Base-by-base conservation (phyloP, 305 asterid genomes). In the Fraxinus latifolia region DNA sequence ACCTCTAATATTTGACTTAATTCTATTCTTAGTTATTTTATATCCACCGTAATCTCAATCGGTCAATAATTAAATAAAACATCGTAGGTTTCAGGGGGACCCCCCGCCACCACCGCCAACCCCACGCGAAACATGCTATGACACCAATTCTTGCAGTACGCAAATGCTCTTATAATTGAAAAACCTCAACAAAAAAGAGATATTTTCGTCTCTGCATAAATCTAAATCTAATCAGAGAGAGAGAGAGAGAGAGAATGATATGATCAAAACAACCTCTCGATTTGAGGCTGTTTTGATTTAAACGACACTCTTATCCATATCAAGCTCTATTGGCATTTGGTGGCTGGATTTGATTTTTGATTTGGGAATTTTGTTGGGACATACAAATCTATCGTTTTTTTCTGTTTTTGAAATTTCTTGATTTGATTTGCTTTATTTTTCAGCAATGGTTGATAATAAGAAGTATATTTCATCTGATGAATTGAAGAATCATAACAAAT, bases 401-500 rank as follows among this genome's bases (percentile, higher is more conserved):
- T 9, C 23, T 27, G 74, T 25, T 67, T 34, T 60, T 67, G 74
- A 67, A 25, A 3, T 29, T 14, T 8, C 17, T 27, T 25, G 19
- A 11, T 25, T 27, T 25, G 73, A 29, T 65, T 65, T 65, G 37
- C 4, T 23, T 65, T 1, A 2, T 3, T 50, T 32, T 21, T 60
- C 87, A 34, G 50, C 82, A 82, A 89, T 90, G 93, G 91, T 82
- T n/a, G 90, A 74, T 4, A 14, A 67, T 4, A 87, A 82, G 87
- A 90, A 87, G 62, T 87, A 84, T 83, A 87, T 92, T 0, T 76
- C 92, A 0, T 77, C 89, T 3, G 92, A 88, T 27, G 94, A 92
- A 81, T 82, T 92, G 78, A 86, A 84, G 87, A 85, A 89, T 81
- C 96, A 90, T 87, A 85, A 44, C 80, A 83, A 81, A 55, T 50